These are phyloP conservation scores for Candida chilensis DNA, from an alignment of 805 yeast genomes.

Conservation along the genomic window DNA sequence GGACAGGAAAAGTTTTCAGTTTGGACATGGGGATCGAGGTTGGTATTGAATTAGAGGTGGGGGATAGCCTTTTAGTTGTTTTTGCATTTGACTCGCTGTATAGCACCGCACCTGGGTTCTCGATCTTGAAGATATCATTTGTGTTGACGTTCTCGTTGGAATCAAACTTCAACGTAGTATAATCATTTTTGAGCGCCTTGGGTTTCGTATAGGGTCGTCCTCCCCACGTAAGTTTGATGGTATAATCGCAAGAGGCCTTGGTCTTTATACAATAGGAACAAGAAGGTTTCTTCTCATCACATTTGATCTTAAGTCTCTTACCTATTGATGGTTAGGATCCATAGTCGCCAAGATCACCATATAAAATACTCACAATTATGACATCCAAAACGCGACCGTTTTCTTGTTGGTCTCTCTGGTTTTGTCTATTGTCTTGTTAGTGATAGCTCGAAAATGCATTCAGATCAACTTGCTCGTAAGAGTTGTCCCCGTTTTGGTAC, in stretches of 20 bases:
- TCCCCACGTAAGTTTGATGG: constrained; percentile 62
- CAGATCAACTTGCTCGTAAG: too few relatives aligned
- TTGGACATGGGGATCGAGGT: constrained; percentile 1
- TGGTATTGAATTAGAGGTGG: constrained; percentile 1
- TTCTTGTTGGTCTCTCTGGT: too few relatives aligned
- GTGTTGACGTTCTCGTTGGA: constrained; percentile 2
- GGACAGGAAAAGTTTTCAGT: too few relatives aligned
- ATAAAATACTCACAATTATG: constrained; percentile 31
- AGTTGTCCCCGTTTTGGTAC: too few relatives aligned
- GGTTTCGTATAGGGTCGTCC: constrained; percentile 54
- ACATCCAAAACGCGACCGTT: constrained; percentile 51
- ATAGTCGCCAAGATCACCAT: not conserved
- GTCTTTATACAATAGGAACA: constrained; percentile 49
- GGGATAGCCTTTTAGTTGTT: not conserved
- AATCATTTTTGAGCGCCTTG: constrained; percentile 20
- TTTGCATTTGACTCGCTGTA: constrained; percentile 1
- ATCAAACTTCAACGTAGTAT: constrained; percentile 6
- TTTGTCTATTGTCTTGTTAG: too few relatives aligned
- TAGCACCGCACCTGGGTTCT: not conserved
- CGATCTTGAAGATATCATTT: not conserved
- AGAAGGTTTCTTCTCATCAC: constrained; percentile 58
- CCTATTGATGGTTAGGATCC: not conserved
- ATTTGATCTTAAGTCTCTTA: constrained; percentile 54
- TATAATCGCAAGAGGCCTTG: constrained; percentile 46
- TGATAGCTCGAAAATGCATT: too few relatives aligned